phyloP scores from a whole-genome alignment of 2,329 filamentous ascomycete genomes.

The Calonectria hongkongensis region DNA sequence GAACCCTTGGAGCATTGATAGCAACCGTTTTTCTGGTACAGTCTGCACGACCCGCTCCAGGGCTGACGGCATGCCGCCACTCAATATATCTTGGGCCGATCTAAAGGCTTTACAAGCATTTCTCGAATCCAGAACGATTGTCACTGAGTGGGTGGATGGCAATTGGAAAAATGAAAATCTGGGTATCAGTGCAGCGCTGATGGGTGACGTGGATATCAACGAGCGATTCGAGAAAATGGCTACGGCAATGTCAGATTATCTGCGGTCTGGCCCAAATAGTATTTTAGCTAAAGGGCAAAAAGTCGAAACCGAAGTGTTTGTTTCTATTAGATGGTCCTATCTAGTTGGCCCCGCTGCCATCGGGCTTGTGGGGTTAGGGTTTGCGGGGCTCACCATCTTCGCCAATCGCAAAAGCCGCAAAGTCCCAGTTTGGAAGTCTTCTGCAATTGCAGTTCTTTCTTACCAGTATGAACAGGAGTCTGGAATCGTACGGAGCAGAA shows the following conservation, averaged over 20 bases:
- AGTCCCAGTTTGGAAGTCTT: slow-evolving; percentile 43
- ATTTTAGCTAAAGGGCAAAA: neutral
- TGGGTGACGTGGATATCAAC: slow-evolving; percentile 33
- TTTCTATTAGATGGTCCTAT: slow-evolving; percentile 34
- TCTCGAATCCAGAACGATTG: slow-evolving; percentile 19
- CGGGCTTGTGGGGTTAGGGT: slow-evolving; percentile 22
- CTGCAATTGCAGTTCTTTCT: slow-evolving; percentile 29
- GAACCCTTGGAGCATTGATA: neutral
- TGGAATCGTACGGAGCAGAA: neutral
- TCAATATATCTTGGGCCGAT: slow-evolving; percentile 10
- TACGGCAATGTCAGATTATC: slow-evolving; percentile 37
- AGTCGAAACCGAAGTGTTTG: slow-evolving; percentile 26
- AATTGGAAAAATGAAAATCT: slow-evolving; percentile 30
- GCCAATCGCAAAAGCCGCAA: slow-evolving; percentile 22
- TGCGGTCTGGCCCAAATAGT: slow-evolving; percentile 32
- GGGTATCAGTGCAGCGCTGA: slow-evolving; percentile 33
- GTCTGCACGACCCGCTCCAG: slow-evolving; percentile 5
- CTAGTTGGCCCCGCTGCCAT: slow-evolving; percentile 25
- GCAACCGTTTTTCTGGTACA: neutral
- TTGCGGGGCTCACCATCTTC: slow-evolving; percentile 29
- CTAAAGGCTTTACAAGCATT: slow-evolving; percentile 8
- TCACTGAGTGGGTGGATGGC: slow-evolving; percentile 30
- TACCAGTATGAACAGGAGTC: slow-evolving; percentile 17
- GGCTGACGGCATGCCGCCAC: neutral
- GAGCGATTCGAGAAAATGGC: slow-evolving; percentile 33